Base-by-base conservation (phyloP, 1,139 yeast species). In the Yamadazyma diospyri region DNA sequence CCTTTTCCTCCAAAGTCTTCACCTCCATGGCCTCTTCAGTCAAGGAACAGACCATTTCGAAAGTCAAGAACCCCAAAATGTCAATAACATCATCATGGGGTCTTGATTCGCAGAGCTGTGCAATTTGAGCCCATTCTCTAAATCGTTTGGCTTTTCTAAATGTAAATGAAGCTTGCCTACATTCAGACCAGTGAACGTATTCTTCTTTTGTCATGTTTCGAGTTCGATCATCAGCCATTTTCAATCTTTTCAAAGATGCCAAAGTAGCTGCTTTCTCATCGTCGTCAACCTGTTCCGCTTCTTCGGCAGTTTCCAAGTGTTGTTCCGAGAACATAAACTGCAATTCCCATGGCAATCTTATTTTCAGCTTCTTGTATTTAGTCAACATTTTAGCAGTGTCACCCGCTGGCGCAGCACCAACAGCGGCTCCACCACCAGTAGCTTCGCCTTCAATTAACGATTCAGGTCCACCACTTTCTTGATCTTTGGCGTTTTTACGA, bases 141-240 rank as follows among this genome's bases (percentile, higher is more conserved):
- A 92, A 92, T 50, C 97, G 68, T 55, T 89, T 87, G 12, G 85
- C 86, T 56, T 94, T 92, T 48, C 97, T 72, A 51, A 88, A 92
- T 0, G 98, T 94, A 54, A 92, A 94, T 36, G 94, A 81, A 1
- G 98, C 98, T 56, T 92, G 98, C 44, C 99, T 76, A 61, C 98
- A 92, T 54, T 92, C 99, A 10, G 95, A 84, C 97, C 97, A 92
- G 56, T 94, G 98, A 12, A 89, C 98, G 49, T 92, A 92, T 55
- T 92, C 98, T 51, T 92, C 97, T 48, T 81, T 80, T 0, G 98
- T 92, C 99, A 92, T 94, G 45, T 83, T 76, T 45, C 71, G 76
- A 0, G 99, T 92, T 44, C 98, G 69, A 38, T 92, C 97, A 57
- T 92, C 99, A 3, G 97, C 97, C 64, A 78, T 81, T 51, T 88